A percentile compares a stretch with the other conserved stretches of the same genome.
These are phyloP conservation scores for Polytrichum formosum DNA, from an alignment of 225 moss, liverwort and hornwort genomes.

Conservation along the genomic window DNA sequence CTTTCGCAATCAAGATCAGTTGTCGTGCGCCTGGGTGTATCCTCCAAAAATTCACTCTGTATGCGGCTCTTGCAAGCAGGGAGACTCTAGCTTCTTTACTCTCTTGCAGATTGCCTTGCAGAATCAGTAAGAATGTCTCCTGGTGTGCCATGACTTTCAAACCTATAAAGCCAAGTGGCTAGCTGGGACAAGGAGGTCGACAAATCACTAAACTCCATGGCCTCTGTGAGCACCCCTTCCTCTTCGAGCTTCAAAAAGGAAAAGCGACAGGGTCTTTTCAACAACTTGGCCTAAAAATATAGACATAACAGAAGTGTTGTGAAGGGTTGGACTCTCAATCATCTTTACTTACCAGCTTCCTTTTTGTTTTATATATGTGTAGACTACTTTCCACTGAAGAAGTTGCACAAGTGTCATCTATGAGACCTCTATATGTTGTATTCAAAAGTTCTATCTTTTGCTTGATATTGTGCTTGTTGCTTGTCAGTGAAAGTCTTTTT, in stretches of 20 bases:
- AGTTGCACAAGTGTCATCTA: no score
- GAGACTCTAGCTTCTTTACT: slow-evolving; percentile 67
- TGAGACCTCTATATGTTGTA: no score
- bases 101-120: slow-evolving; percentile 62
- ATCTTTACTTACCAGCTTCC: no score
- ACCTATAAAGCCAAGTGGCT: slow-evolving; percentile 26
- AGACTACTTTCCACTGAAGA: no score
- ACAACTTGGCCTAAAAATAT: slow-evolving; percentile 1
- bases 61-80: slow-evolving; percentile 55
- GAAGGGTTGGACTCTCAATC: no score
- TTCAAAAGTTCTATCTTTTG: no score
- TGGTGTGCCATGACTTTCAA: slow-evolving; percentile 28
- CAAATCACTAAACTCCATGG: slow-evolving; percentile 30
- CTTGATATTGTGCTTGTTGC: no score
- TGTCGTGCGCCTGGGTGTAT: slow-evolving; percentile 41
- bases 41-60: slow-evolving; percentile 49
- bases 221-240: slow-evolving; percentile 26
- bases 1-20: slow-evolving; percentile 44
- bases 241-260: neutral
- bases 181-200: slow-evolving; percentile 38
- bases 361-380: no score
- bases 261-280: slow-evolving; percentile 1
- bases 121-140: slow-evolving; percentile 44
- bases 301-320: neutral
- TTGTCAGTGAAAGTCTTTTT: no score